phyloP scores from a whole-genome alignment of 2,329 filamentous ascomycete species.

The Diaporthe destruens region DNA sequence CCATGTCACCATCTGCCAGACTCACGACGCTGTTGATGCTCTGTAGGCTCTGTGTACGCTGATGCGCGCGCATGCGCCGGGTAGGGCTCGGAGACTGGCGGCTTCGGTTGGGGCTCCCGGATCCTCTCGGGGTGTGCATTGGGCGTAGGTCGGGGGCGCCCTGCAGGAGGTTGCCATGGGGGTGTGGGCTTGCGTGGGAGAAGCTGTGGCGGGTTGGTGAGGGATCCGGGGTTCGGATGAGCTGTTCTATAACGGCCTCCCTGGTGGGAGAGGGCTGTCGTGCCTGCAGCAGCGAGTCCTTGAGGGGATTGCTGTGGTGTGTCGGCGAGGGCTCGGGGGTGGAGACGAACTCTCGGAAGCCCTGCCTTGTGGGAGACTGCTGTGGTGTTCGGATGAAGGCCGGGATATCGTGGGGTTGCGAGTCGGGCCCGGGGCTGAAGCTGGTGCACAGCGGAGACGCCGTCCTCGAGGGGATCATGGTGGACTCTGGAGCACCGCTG shows the following conservation, averaged over 20 bases:
- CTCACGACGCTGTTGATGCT: conserved; percentile 42
- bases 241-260: conserved; percentile 33
- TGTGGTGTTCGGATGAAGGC: conserved; percentile 38
- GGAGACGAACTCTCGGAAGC: conserved; percentile 40
- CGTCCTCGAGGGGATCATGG: conserved; percentile 38
- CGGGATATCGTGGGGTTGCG: conserved; percentile 18
- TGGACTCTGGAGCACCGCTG: conserved; percentile 39
- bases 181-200: conserved; percentile 37
- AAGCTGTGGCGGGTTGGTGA: conserved; percentile 41
- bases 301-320: conserved; percentile 38
- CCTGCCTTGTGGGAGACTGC: conserved; percentile 35
- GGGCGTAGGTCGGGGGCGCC: conserved; percentile 39
- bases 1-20: conserved; percentile 41
- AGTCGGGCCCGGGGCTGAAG: conserved; percentile 29
- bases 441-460: conserved; percentile 37
- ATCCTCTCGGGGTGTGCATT: conserved; percentile 28
- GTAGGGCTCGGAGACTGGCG: conserved; percentile 40
- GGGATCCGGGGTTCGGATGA: conserved; percentile 39
- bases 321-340: conserved; percentile 39
- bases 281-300: conserved; percentile 39
- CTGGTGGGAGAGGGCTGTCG: conserved; percentile 38
- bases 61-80: conserved; percentile 41
- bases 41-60: conserved; percentile 40
- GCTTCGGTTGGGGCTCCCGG: conserved; percentile 36
- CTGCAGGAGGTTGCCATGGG: conserved; percentile 34